Conservation (phyloP, 139 green algal genomes). For the Coccomyxa sp. region DNA sequence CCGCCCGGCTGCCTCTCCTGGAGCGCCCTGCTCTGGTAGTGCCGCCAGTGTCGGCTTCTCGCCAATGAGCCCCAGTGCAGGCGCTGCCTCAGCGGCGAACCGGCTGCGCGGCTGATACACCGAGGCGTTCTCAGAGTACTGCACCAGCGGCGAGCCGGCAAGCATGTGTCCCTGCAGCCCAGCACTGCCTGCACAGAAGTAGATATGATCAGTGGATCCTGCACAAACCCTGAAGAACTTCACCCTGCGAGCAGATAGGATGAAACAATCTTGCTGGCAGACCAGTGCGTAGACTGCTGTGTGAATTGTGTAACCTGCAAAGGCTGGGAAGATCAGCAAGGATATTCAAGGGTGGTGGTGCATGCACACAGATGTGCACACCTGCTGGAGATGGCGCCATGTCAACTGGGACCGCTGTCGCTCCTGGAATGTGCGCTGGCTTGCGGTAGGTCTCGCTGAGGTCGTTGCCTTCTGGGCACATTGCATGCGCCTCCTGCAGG, state of each 20-base stretch:
- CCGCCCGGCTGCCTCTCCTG: not conserved
- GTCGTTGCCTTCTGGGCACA: not conserved
- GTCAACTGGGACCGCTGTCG: not conserved
- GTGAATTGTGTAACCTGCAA: too few relatives aligned
- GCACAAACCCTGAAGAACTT: too few relatives aligned
- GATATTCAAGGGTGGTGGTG: too few relatives aligned
- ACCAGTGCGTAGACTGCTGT: too few relatives aligned
- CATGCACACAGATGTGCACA: too few relatives aligned
- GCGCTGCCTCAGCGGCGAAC: not conserved
- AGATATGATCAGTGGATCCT: too few relatives aligned
- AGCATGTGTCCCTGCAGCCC: too few relatives aligned
- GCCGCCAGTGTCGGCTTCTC: not conserved
- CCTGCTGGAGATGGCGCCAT: too few relatives aligned
- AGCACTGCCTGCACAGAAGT: too few relatives aligned
- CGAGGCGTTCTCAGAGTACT: slow-evolving; percentile 9
- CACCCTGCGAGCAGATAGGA: too few relatives aligned
- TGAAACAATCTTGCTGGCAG: too few relatives aligned
- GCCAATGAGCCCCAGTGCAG: not conserved
- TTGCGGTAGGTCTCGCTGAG: not conserved
- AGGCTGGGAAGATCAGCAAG: too few relatives aligned
- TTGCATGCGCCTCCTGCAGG: slow-evolving; percentile 9
- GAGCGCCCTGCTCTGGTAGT: not conserved
- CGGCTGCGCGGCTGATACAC: slow-evolving; percentile 2
- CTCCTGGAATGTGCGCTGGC: not conserved
- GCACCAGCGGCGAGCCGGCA: slow-evolving; percentile 22